Percentiles rank a stretch among this genome's conserved stretches.
phyloP scores from a whole-genome alignment of 768 basidiomycete genomes.

The Lactarius evosmus region DNA sequence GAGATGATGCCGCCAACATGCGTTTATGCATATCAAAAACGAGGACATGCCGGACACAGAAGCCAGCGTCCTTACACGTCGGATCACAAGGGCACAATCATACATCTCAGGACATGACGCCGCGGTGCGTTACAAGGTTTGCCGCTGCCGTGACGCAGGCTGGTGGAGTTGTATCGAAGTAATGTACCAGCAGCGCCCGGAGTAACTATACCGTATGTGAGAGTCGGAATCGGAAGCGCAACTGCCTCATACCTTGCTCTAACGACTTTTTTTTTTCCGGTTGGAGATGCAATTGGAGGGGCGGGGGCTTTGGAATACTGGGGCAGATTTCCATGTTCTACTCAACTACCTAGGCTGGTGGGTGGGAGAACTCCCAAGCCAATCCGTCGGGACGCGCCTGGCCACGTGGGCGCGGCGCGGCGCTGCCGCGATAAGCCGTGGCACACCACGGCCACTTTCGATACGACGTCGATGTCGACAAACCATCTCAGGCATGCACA shows the following conservation, averaged over 20 bases:
- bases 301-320: no score
- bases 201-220: neutral
- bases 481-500: conserved; percentile 42
- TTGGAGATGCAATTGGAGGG: neutral
- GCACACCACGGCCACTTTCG: neutral
- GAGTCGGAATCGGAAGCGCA: neutral
- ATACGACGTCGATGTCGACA: conserved; percentile 29
- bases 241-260: neutral
- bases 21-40: neutral
- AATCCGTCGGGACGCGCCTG: neutral
- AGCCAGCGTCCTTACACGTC: conserved; percentile 6
- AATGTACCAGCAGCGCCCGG: neutral
- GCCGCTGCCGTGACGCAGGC: conserved; percentile 2
- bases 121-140: neutral
- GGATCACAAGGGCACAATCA: conserved; percentile 7
- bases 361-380: neutral
- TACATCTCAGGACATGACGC: neutral
- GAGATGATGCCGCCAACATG: neutral
- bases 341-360: no score
- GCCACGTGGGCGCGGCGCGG: neutral
- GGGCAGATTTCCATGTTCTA: neutral
- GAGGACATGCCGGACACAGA: neutral
- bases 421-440: neutral
- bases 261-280: neutral
- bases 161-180: neutral